Evolutionary conservation across 2,329 filamentous ascomycete genomes (phyloP).

Genomic region (Lasiodiplodia theobromae): DNA sequence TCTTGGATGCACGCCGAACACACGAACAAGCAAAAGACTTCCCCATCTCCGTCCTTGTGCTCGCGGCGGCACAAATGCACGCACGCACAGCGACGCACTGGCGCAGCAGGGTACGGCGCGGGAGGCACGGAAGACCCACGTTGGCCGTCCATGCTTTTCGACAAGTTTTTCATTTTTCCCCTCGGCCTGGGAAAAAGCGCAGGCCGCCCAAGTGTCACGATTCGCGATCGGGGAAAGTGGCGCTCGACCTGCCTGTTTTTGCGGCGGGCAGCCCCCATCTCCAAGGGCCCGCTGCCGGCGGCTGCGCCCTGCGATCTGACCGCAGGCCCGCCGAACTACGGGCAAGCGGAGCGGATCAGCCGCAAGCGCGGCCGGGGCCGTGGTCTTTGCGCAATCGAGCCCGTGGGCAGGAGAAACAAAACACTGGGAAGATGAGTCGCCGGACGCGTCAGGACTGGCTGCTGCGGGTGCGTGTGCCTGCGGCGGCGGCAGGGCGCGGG

Average conservation of each 20-base stretch:
- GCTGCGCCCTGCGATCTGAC: constrained; percentile 25
- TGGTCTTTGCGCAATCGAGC: constrained; percentile 20
- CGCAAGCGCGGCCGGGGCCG: constrained; percentile 14
- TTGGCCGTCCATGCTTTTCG: neutral
- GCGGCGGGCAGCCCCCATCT: constrained; percentile 5
- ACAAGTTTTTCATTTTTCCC: constrained; percentile 1
- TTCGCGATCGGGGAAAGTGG: neutral
- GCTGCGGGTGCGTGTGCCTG: neutral
- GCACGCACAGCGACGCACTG: neutral
- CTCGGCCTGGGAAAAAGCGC: neutral
- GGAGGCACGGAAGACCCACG: constrained; percentile 1
- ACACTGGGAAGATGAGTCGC: constrained; percentile 18
- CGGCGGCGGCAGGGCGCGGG: constrained; percentile 1
- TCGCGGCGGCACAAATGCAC: neutral
- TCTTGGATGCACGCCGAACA: constrained; percentile 23
- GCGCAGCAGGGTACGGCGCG: constrained; percentile 2
- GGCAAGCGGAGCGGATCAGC: constrained; percentile 28
- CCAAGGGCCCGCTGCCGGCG: constrained; percentile 2
- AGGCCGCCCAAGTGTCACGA: neutral
- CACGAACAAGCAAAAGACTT: constrained; percentile 20
- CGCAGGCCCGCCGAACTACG: constrained; percentile 24
- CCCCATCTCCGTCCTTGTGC: constrained; percentile 1
- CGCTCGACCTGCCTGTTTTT: constrained; percentile 21
- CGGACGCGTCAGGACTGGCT: neutral
- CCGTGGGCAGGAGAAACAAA: constrained; percentile 20